These are phyloP conservation scores for Pichia sporocuriosa DNA, from an alignment of 805 yeast species.

Conservation along the genomic window DNA sequence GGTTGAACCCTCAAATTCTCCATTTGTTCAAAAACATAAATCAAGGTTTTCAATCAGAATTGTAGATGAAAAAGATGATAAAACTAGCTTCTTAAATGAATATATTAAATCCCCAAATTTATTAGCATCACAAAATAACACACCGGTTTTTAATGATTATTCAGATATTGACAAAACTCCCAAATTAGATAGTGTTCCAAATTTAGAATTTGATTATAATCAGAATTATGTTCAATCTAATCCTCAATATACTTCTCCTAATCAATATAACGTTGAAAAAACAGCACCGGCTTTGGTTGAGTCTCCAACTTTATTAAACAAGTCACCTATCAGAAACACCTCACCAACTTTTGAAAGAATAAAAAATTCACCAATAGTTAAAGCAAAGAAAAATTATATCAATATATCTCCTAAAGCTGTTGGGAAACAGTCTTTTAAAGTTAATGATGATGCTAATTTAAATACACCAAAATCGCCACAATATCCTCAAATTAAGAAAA, in stretches of 20 bases:
- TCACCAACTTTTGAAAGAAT: conserved; percentile 14
- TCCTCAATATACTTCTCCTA: no score
- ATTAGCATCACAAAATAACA: neutral
- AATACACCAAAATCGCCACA: conserved; percentile 1
- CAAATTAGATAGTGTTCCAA: conserved; percentile 1
- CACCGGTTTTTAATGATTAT: neutral
- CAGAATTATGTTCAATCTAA: neutral
- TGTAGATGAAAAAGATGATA: conserved; percentile 10
- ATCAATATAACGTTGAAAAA: no score
- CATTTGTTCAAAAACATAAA: conserved; percentile 13
- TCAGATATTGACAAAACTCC: conserved; percentile 9
- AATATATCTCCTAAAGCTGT: conserved; percentile 4
- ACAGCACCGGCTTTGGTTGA: no score
- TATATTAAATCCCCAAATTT: neutral
- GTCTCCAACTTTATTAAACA: conserved; percentile 9
- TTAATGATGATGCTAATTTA: neutral
- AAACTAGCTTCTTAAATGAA: conserved; percentile 3
- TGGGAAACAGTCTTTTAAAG: conserved; percentile 3
- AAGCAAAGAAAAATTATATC: conserved; percentile 2
- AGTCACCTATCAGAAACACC: conserved; percentile 11
- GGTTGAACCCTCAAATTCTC: neutral
- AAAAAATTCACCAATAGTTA: conserved; percentile 6
- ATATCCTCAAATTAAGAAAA: neutral
- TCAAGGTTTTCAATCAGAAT: conserved; percentile 23
- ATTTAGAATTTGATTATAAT: neutral